Percentiles rank a stretch among this genome's conserved stretches.
phyloP scores from a whole-genome alignment of 2,329 filamentous ascomycete species.

The Geosmithia morbida region DNA sequence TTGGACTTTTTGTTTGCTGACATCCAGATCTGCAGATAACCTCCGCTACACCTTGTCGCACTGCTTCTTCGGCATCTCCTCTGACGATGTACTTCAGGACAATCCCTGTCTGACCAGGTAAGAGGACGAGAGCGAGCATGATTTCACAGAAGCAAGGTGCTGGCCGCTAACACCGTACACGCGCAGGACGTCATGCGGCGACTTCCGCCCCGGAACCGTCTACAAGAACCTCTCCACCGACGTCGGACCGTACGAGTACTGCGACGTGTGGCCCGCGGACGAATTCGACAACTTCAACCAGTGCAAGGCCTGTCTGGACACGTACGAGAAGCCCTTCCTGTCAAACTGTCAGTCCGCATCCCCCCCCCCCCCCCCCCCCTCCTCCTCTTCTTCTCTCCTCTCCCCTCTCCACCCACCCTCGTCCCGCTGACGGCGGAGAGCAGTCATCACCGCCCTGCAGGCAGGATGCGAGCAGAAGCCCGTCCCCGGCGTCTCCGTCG shows the following conservation, averaged over 20 bases:
- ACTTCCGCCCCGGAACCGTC: conserved; percentile 28
- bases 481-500: conserved; percentile 27
- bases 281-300: conserved; percentile 20
- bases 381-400: too few relatives aligned
- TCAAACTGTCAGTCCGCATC: conserved; percentile 30
- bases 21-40: conserved; percentile 32
- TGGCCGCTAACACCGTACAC: too few relatives aligned
- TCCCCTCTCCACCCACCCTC: too few relatives aligned
- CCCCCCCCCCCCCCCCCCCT: too few relatives aligned
- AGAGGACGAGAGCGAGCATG: background rate
- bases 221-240: conserved; percentile 33
- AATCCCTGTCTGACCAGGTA: conserved; percentile 40
- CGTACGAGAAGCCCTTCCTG: conserved; percentile 33
- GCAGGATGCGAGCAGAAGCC: conserved; percentile 42
- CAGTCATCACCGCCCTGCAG: conserved; percentile 34
- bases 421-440: background rate
- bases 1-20: conserved; percentile 4
- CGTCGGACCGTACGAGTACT: conserved; percentile 36
- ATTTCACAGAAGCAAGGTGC: too few relatives aligned
- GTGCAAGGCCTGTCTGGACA: conserved; percentile 20
- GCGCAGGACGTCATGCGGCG: conserved; percentile 35
- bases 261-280: conserved; percentile 28
- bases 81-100: conserved; percentile 22
- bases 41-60: conserved; percentile 38
- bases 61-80: conserved; percentile 37